These are phyloP conservation scores for Crepidotus sp. DNA, from an alignment of 1,284 basidiomycete genomes.

Conservation along the genomic window DNA sequence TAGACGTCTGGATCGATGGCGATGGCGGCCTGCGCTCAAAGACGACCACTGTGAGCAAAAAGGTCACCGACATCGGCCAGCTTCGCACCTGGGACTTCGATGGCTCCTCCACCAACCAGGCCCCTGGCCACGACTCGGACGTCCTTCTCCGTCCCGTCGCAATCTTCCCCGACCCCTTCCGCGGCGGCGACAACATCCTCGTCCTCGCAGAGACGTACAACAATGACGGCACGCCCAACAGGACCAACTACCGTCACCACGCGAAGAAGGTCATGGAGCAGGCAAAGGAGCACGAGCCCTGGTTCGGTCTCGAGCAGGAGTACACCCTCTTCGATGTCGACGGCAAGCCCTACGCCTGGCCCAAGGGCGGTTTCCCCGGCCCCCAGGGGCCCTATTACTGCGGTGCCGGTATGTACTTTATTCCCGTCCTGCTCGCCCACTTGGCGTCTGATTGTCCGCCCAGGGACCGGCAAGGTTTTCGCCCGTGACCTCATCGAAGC, in stretches of 20 bases:
- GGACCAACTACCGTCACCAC: constrained; percentile 90
- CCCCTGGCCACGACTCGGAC: constrained; percentile 91
- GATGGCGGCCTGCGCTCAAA: constrained; percentile 89
- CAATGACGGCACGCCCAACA: constrained; percentile 98
- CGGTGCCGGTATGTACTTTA: constrained; percentile 75
- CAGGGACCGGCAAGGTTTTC: constrained; percentile 93
- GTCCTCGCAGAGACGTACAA: constrained; percentile 98
- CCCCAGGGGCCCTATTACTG: constrained; percentile 99
- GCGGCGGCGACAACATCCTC: constrained; percentile 95
- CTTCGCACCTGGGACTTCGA: constrained; percentile 99
- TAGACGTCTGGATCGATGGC: constrained; percentile 95
- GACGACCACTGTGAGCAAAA: constrained; percentile 85
- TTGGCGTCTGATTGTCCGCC: constrained; percentile 14
- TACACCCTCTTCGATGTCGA: constrained; percentile 97
- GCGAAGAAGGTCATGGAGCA: constrained; percentile 91
- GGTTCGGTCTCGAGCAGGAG: constrained; percentile 99
- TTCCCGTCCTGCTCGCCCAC: constrained; percentile 14
- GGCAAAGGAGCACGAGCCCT: constrained; percentile 75
- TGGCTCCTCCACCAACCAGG: constrained; percentile 95
- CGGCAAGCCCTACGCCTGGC: constrained; percentile 91
- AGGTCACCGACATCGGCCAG: constrained; percentile 78
- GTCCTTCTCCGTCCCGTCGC: constrained; percentile 96
- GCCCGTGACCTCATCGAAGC: constrained; percentile 99
- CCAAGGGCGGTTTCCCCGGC: constrained; percentile 98
- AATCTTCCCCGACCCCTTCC: constrained; percentile 99